Evolutionary conservation across 2,329 filamentous ascomycete species (phyloP), one percentile per base, ranked within the genome.

Genomic region (Xylariaceae sp.): DNA sequence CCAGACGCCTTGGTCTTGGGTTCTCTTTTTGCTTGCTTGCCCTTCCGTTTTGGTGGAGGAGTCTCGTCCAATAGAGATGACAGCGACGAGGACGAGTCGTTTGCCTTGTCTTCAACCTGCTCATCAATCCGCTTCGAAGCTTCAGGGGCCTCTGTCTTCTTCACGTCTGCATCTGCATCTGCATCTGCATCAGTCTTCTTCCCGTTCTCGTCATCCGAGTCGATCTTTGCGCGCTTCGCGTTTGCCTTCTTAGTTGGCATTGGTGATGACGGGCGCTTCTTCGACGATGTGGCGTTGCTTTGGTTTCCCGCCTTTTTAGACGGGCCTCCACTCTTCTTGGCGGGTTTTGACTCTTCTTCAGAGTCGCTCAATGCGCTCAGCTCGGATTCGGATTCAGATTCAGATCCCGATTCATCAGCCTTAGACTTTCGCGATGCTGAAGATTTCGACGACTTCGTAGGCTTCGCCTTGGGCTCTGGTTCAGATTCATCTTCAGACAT

Each of bases 21-120:
- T 6, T 52, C 54, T 48, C 48, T 58, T 56, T 63, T 64, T 1
- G 34, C 35, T 5, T 77, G 73, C 61, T 77, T 76, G 51, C 70
- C 59, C 65, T 83, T 87, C 66, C 80, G 82, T 69, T 81, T 80
- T 69, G 80, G 80, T 53, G 80, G 77, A 55, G 74, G 83, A 2
- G 79, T 79, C 64, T 93, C 89, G 69, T 96, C 92, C 47, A 94
- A 77, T n/a, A 96, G 80, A 3, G 84, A 81, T 0, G 89, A 93
- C 73, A 91, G 77, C 56, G 89, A 87, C 35, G 70, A 72, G 18
- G 63, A 60, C 6, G 70, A 71, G 58, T 72, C 69, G 18, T 68
- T 61, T 15, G 53, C 61, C 39, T 2, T 60, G 30, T 64, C 64
- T 41, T 66, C 41, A 4, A 30, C 79, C 15, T 72, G 35, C 59